Evolutionary conservation across 805 yeast genomes (phyloP), one percentile per base, ranked within the genome.

Genomic region (Kluyveromyces lactis): DNA sequence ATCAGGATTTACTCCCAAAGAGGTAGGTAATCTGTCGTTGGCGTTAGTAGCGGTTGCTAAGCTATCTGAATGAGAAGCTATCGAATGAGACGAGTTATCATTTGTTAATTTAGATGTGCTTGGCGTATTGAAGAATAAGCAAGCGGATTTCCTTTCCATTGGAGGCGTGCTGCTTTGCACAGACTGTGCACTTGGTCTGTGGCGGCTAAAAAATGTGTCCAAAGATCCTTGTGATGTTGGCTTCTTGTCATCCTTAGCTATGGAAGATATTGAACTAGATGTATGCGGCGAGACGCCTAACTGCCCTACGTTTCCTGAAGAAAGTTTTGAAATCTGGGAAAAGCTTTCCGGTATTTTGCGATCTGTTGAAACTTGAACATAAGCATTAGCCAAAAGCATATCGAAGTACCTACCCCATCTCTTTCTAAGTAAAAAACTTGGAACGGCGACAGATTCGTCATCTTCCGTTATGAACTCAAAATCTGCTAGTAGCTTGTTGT

Each of bases 361-460:
- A 24, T 53, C 56, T 27, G 56, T 49, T 8, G 60, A 59, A 7
- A 84, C 80, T 42, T 73, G 65, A 0, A 81, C 75, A 55, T 81
- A 84, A 1, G 80, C 83, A 48, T 73, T 70, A 0, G 86, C 67
- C 29, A 83, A 56, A 13, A 82, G 45, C 46, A 69, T 68, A 46
- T 79, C 79, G 52, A 84, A 84, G 45, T 73, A 79, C 26, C 74
- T 58, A 0, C 92, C 92, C 94, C 94, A 84, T 52, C 92, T 66
- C 48, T 78, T 81, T 47, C 83, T 68, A 39, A 84, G 64, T 3
- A 83, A 62, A 46, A 66, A 68, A 35, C 77, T 43, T 0, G 89
- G 81, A 3, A 79, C 75, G 0, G 80, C 76, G 12, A 81, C 67
- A n/a, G 77, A 61, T 33, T 75, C 79, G 6, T 89, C 90, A 50